Conservation (phyloP, 768 basidiomycete genomes). For the Imleria badia region DNA sequence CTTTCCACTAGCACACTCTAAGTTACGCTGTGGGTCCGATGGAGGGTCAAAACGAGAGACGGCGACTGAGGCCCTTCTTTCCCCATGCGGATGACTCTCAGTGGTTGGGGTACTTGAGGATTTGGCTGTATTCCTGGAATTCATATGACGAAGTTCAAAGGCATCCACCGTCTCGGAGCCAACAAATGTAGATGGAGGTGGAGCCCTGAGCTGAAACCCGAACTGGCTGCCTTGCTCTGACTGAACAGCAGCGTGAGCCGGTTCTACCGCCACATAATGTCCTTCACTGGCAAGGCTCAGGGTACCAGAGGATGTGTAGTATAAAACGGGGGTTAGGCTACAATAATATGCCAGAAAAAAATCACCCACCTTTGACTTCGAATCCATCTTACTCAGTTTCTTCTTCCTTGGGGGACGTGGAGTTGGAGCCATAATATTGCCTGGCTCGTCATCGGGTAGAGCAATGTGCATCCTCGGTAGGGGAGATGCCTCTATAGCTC, state of each 20-base stretch:
- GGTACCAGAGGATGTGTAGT: not conserved
- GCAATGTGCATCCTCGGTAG: not conserved
- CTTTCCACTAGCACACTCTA: too few species aligned
- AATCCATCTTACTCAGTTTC: not conserved
- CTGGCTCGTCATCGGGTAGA: not conserved
- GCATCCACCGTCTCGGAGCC: not conserved
- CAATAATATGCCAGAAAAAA: not conserved
- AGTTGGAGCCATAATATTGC: not conserved
- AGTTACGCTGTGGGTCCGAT: too few species aligned
- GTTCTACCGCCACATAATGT: not conserved
- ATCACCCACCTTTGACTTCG: not conserved
- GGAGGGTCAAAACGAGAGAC: too few species aligned
- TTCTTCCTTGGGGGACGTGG: not conserved
- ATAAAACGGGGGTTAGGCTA: not conserved
- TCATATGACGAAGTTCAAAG: not conserved
- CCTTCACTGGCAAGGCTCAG: not conserved
- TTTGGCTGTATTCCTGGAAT: too few species aligned
- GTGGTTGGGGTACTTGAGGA: not conserved
- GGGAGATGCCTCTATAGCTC: not conserved
- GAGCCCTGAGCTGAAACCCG: not conserved
- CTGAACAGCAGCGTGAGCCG: not conserved
- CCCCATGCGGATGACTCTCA: not conserved
- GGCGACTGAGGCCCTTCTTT: too few species aligned
- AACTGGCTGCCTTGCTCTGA: not conserved
- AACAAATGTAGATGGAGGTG: not conserved